Base-by-base conservation (phyloP, 495 filamentous ascomycete species). In the Filosporella fistucella region DNA sequence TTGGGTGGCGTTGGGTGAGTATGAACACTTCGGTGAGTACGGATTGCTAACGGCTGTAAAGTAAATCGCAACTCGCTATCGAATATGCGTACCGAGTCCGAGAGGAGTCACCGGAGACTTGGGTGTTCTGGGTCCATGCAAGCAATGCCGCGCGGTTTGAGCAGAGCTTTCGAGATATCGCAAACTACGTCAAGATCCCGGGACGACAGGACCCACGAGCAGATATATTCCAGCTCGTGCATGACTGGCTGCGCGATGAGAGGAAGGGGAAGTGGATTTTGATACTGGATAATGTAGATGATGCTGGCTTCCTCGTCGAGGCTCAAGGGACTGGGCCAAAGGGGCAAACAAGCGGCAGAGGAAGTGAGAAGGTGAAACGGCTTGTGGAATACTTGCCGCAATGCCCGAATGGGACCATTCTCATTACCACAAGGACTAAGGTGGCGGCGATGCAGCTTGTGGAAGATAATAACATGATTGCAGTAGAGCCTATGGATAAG, bases 101-200 rank as follows among this genome's bases (percentile, higher is more conserved):
- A 53, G 52, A 67, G 16, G 36, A 37, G 34, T 70, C 57, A n/a
- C 69, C 66, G 3, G 35, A 62, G 20, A 74, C 64, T 16, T 73
- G 63, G 63, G 65, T 77, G 8, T 71, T 78, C 54, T 79, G 76
- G 74, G 54, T 77, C 8, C 64, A 70, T 51, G 66, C 67, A 3
- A 67, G 67, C 41, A 70, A 55, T 32, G 39, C 36, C 3, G 56
- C 60, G 3, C 61, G 68, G 11, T 69, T 75, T 22, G 61, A 67
- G 54, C 55, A 72, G 36, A 52, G 64, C 37, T 70, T 55, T 55
- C 49, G 53, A 29, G 62, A 63, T 9, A 68, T 76, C 43, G 67
- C 70, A 34, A 41, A 69, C 24, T 37, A 24, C 11, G 29, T 64
- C 33, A 62, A 68, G 43, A 61, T 74, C 7, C 48, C 51, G 18